Conservation (phyloP, 768 basidiomycete genomes). For the Pulveroboletus frians region DNA sequence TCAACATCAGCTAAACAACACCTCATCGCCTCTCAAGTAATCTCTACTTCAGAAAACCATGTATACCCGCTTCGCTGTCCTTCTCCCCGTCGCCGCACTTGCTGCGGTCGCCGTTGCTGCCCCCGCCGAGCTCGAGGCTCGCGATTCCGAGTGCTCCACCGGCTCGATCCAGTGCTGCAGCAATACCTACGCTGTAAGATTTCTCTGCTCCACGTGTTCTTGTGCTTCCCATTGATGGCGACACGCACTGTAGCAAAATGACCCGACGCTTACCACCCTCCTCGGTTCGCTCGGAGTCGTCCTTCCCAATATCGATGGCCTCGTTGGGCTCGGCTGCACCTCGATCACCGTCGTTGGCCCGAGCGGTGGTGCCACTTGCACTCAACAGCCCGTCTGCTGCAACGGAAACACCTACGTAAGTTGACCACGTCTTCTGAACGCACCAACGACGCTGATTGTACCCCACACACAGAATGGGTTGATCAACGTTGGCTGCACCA, state of each 20-base stretch:
- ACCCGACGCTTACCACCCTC: not conserved
- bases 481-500: conserved; percentile 14
- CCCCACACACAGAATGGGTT: not conserved
- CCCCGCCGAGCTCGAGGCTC: conserved; percentile 4
- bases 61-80: conserved; percentile 3
- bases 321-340: conserved; percentile 2
- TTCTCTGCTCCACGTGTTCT: not conserved
- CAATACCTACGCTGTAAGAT: not conserved
- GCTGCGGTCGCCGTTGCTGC: conserved; percentile 1
- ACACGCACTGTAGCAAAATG: not conserved
- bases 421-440: not conserved
- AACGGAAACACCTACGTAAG: conserved; percentile 11
- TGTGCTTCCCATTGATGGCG: not conserved
- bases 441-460: not conserved
- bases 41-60: not conserved
- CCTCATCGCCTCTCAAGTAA: not conserved
- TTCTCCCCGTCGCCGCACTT: conserved; percentile 12
- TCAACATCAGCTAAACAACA: not conserved
- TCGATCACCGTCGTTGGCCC: not conserved
- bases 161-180: conserved; percentile 12
- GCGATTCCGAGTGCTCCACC: conserved; percentile 6
- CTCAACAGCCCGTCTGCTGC: conserved; percentile 18
- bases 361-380: conserved; percentile 7
- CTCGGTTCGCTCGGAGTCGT: not conserved
- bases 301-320: not conserved